Base-by-base conservation (phyloP, 768 basidiomycete genomes). In the Russula emetica region DNA sequence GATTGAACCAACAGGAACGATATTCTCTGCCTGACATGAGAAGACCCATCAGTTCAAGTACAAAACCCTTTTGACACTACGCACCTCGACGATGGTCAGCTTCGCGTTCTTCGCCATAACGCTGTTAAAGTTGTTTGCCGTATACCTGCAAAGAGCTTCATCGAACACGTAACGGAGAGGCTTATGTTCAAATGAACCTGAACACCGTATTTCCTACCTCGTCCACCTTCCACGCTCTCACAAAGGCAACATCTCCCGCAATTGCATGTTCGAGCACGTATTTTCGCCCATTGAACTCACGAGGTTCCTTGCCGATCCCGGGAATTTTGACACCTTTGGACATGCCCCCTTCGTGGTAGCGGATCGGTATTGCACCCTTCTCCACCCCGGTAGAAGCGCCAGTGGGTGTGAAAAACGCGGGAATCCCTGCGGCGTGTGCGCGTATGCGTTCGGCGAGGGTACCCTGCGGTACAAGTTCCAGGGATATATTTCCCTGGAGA, bases 391-490 rank as follows among this genome's bases (percentile, higher is more conserved):
- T 94, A 24, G 82, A 83, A 9, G 91, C 90, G 18, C 94, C 94
- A 0, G 93, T 94, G 18, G 93, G 94, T 6, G 92, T 96, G 75
- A 80, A 95, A 79, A 97, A 94, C n/a, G 88, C 92, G 20, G 94
- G 93, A 64, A 94, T 92, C 56, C 94, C 94, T 13, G 92, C 90
- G 10, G 92, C 93, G 62, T 92, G 89, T 8, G 94, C 90, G 40
- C 93, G 87, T 64, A 94, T 79, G 62, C 93, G 87, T 71, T 94
- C 94, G 18, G 88, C 85, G 50, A 97, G 84, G 16, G 92, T 94
- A 11, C 93, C 94, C 76, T 97, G 94, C 3, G 94, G 94, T 30
- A 92, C 90, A 24, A 96, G 86, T 70, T 96, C 94, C 40, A 95
- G 77, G 10, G 88, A 86, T 63, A 96, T 87, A 67, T 87, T 76